Conservation (phyloP, 495 filamentous ascomycete species). For the Thermothielavioides terrestris region DNA sequence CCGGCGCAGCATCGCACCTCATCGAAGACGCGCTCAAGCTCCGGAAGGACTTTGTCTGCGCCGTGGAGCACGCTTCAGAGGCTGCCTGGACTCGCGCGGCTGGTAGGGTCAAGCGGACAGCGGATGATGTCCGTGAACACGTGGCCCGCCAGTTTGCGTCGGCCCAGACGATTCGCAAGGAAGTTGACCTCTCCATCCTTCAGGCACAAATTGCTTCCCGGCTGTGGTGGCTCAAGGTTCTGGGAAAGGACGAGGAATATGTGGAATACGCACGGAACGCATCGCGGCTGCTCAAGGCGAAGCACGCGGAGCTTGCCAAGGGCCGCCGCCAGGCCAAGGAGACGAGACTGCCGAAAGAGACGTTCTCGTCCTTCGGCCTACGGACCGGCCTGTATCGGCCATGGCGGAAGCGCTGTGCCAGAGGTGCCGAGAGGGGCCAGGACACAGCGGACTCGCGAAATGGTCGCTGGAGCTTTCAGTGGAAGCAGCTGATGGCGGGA, state of each 20-base stretch:
- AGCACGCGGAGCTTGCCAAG: slow-evolving; percentile 14
- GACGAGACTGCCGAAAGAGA: not conserved
- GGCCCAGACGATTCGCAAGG: slow-evolving; percentile 22
- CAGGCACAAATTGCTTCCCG: slow-evolving; percentile 37
- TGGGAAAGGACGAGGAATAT: slow-evolving; percentile 34
- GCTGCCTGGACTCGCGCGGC: slow-evolving; percentile 13
- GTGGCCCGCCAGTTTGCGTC: slow-evolving; percentile 18
- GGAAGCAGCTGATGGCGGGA: slow-evolving; percentile 18
- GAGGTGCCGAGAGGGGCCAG: not conserved
- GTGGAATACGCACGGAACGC: slow-evolving; percentile 35
- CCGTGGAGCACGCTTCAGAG: slow-evolving; percentile 23
- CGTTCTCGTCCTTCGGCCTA: not conserved
- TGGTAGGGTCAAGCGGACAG: slow-evolving; percentile 18
- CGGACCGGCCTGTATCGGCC: not conserved
- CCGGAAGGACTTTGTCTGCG: slow-evolving; percentile 23
- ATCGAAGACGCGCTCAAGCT: slow-evolving; percentile 28
- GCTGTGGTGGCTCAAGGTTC: slow-evolving; percentile 41
- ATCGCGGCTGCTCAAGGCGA: slow-evolving; percentile 25
- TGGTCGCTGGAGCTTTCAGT: slow-evolving; percentile 4
- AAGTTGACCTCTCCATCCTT: slow-evolving; percentile 27
- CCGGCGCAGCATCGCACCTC: slow-evolving; percentile 27
- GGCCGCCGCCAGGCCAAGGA: not conserved
- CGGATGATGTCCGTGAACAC: slow-evolving; percentile 13
- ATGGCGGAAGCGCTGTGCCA: not conserved
- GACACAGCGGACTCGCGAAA: not conserved